Evolutionary conservation across 441 rosid genomes (phyloP).

Genomic region (Euphorbia schlechtendalii): DNA sequence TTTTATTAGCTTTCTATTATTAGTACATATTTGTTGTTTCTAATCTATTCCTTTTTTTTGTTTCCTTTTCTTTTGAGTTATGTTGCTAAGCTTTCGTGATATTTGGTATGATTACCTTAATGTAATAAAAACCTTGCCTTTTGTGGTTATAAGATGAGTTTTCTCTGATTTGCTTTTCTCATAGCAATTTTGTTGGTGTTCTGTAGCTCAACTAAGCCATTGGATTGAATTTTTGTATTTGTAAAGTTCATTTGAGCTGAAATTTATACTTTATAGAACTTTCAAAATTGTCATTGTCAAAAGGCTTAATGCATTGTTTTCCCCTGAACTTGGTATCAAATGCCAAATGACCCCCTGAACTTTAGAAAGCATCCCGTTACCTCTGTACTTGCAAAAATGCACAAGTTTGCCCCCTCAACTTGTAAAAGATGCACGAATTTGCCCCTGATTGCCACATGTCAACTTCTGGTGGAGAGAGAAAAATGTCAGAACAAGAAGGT

Average conservation of each 20-base stretch:
- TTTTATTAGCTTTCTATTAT: conserved; percentile 4
- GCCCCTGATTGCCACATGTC: too few relatives aligned
- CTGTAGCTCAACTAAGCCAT: background rate
- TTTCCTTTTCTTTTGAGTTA: background rate
- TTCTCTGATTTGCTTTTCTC: background rate
- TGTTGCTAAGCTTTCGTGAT: background rate
- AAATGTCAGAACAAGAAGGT: too few relatives aligned
- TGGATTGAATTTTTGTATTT: background rate
- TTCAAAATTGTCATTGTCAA: too few relatives aligned
- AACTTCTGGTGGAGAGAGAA: too few relatives aligned
- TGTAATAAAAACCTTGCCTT: background rate
- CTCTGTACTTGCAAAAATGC: too few relatives aligned
- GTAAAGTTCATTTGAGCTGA: background rate
- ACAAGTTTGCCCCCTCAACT: too few relatives aligned
- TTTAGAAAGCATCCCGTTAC: too few relatives aligned
- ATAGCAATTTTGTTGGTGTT: background rate
- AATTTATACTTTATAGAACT: background rate
- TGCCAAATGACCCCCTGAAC: too few relatives aligned
- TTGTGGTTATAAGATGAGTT: background rate
- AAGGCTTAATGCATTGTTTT: too few relatives aligned
- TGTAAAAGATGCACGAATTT: too few relatives aligned
- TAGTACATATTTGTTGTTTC: background rate
- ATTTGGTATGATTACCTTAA: background rate
- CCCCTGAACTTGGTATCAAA: too few relatives aligned
- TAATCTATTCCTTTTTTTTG: background rate